phyloP scores from a whole-genome alignment of 75 land plant genomes.

The Cryptomeria japonica region DNA sequence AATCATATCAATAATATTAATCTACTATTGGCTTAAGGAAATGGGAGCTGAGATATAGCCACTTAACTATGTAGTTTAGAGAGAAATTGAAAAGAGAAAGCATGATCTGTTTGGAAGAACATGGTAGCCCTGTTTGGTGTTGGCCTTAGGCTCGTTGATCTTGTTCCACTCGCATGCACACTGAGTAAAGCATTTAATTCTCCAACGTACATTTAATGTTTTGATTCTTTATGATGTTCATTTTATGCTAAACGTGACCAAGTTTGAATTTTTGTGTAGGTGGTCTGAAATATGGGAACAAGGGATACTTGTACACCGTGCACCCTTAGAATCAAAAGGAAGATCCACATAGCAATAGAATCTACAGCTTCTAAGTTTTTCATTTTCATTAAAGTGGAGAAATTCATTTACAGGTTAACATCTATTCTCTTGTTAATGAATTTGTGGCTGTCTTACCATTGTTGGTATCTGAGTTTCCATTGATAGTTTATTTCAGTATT shows the following conservation, averaged over 20 bases:
- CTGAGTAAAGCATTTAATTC: too few relatives aligned
- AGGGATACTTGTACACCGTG: constrained; percentile 38
- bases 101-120: too few relatives aligned
- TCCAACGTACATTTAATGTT: neutral
- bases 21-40: too few relatives aligned
- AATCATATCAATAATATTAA: too few relatives aligned
- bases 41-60: too few relatives aligned
- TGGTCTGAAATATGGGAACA: constrained; percentile 51
- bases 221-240: neutral
- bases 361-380: constrained; percentile 1
- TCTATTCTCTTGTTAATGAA: neutral
- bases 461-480: neutral
- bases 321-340: constrained; percentile 19
- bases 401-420: neutral
- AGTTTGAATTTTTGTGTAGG: constrained; percentile 18
- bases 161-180: too few relatives aligned
- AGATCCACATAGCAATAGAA: neutral
- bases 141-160: too few relatives aligned
- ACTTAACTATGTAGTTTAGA: too few relatives aligned
- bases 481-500: neutral
- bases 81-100: too few relatives aligned
- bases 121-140: too few relatives aligned
- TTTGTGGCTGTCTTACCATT: neutral
- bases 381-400: neutral
- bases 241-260: neutral